phyloP scores from a whole-genome alignment of 169 alveolate genomes.

The Toxoplasma gondii region DNA sequence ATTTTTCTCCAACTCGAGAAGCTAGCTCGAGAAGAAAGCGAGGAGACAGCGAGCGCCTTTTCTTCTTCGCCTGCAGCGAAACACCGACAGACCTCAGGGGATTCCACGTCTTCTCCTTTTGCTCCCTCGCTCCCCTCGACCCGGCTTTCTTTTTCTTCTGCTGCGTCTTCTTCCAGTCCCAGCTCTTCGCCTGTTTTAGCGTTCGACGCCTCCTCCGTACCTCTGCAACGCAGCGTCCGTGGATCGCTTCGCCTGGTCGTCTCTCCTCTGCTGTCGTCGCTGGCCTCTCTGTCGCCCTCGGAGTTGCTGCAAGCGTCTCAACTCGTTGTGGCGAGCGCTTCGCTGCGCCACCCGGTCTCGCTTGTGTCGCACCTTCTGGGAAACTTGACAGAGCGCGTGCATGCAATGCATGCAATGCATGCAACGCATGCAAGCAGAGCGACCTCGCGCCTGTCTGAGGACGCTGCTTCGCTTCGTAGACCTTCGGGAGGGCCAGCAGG shows the following conservation, averaged over 20 bases:
- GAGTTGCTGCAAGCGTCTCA: not conserved
- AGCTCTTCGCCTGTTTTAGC: too few relatives aligned
- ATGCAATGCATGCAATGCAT: too few relatives aligned
- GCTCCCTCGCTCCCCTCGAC: not conserved
- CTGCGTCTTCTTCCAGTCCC: not conserved
- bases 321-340: not conserved
- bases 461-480: too few relatives aligned
- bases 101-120: too few relatives aligned
- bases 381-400: not conserved
- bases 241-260: not conserved
- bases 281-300: not conserved
- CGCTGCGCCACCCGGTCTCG: conserved; percentile 5
- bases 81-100: too few relatives aligned
- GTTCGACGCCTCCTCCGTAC: not conserved
- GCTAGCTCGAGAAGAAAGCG: not conserved
- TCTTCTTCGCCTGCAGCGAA: not conserved
- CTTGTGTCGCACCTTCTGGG: not conserved
- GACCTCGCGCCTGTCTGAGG: too few relatives aligned
- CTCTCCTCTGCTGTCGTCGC: not conserved
- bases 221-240: not conserved
- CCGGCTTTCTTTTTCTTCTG: not conserved
- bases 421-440: too few relatives aligned
- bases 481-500: too few relatives aligned
- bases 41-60: not conserved
- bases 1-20: not conserved